Conservation (phyloP, 345 rosid species). For the Schrenkiella parvula region DNA sequence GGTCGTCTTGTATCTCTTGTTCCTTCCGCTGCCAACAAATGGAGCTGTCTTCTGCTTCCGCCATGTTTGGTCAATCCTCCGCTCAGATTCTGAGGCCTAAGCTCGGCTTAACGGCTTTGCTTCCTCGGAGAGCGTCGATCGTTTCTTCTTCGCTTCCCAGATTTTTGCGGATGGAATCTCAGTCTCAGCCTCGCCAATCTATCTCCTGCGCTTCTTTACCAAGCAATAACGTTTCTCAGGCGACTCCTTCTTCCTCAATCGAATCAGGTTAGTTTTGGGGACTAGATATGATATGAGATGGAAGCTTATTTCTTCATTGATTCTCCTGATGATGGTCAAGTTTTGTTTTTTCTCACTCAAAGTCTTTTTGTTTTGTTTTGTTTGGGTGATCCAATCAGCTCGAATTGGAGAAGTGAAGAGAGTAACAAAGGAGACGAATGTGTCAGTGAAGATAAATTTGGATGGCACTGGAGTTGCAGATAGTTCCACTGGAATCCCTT, state of each 20-base stretch:
- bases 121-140: neutral
- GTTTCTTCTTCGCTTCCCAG: slow-evolving; percentile 14
- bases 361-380: neutral
- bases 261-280: neutral
- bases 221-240: neutral
- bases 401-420: slow-evolving; percentile 80
- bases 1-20: neutral
- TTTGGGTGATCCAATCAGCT: slow-evolving; percentile 14
- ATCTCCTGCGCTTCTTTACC: slow-evolving; percentile 21
- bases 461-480: slow-evolving; percentile 88
- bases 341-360: neutral
- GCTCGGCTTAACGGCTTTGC: neutral
- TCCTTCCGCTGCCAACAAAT: slow-evolving; percentile 14
- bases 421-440: slow-evolving; percentile 83
- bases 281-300: neutral
- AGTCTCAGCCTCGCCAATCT: slow-evolving; percentile 13
- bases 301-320: neutral
- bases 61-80: slow-evolving; percentile 21
- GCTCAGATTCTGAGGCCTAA: slow-evolving; percentile 14
- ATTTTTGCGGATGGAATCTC: slow-evolving; percentile 22
- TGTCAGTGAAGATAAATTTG: slow-evolving; percentile 64
- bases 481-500: slow-evolving; percentile 69
- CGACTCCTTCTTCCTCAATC: neutral
- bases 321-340: neutral
- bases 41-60: slow-evolving; percentile 19